A percentile compares a stretch with the other conserved stretches of the same genome.
Conservation (phyloP, 495 filamentous ascomycete genomes). For the Bombardia bombarda region DNA sequence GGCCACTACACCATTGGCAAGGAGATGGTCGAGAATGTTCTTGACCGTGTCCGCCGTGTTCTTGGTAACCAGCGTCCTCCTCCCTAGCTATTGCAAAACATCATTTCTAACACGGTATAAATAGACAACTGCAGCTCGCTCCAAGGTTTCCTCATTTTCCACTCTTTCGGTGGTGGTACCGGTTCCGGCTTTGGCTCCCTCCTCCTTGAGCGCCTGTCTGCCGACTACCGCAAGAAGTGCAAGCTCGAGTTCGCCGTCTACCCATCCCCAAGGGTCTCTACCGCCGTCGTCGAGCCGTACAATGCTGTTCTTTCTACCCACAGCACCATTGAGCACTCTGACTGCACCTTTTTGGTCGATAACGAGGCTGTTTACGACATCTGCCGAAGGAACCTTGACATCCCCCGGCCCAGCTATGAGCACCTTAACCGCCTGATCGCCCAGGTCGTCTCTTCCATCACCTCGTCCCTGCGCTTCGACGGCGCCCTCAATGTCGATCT, state of each 20-base stretch:
- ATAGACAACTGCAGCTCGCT: slow-evolving; percentile 85
- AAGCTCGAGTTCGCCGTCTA: slow-evolving; percentile 92
- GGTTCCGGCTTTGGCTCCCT: slow-evolving; percentile 87
- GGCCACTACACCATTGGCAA: slow-evolving; percentile 92
- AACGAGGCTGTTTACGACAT: slow-evolving; percentile 93
- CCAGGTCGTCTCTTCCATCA: slow-evolving; percentile 88
- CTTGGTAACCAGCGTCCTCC: slow-evolving; percentile 44
- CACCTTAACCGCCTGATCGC: slow-evolving; percentile 87
- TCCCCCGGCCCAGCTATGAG: slow-evolving; percentile 78
- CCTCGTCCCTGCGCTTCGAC: slow-evolving; percentile 82
- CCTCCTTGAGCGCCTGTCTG: slow-evolving; percentile 76
- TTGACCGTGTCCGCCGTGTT: slow-evolving; percentile 80
- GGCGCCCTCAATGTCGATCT: slow-evolving; percentile 87
- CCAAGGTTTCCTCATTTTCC: slow-evolving; percentile 89
- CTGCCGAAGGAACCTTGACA: slow-evolving; percentile 81
- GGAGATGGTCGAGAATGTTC: slow-evolving; percentile 75
- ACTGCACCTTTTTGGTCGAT: slow-evolving; percentile 89
- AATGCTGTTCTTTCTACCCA: slow-evolving; percentile 87
- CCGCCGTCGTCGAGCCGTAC: slow-evolving; percentile 88
- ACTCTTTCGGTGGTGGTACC: slow-evolving; percentile 89
- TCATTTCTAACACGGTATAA: slow-evolving; percentile 13
- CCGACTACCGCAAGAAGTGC: slow-evolving; percentile 90
- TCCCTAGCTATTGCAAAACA: not conserved
- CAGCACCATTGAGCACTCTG: slow-evolving; percentile 88
- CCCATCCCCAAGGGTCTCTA: slow-evolving; percentile 77